These are phyloP conservation scores for Phaffomyces antillensis DNA, from an alignment of 805 yeast genomes.

Conservation along the genomic window DNA sequence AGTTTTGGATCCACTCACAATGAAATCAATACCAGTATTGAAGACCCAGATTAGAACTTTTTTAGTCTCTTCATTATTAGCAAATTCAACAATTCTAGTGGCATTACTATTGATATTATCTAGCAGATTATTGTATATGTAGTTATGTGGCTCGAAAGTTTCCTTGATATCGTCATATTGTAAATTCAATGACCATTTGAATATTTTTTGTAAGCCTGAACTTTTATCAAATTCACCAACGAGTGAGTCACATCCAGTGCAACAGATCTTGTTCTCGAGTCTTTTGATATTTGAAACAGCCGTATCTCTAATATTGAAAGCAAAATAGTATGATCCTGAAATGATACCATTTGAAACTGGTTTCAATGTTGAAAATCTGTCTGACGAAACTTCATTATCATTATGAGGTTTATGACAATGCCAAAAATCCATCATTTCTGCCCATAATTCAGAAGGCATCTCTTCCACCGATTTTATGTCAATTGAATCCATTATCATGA, in stretches of 20 bases:
- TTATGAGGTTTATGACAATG: constrained; percentile 79
- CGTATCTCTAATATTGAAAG: constrained; percentile 8
- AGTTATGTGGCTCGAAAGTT: constrained; percentile 30
- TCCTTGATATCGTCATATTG: constrained; percentile 19
- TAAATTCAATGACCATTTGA: constrained; percentile 51
- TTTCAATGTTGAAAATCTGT: constrained; percentile 34
- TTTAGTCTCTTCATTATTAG: constrained; percentile 12
- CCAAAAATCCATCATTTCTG: constrained; percentile 95
- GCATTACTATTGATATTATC: constrained; percentile 39
- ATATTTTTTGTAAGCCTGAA: constrained; percentile 30
- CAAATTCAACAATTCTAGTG: constrained; percentile 28
- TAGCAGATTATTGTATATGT: constrained; percentile 31
- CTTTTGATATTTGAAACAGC: constrained; percentile 7
- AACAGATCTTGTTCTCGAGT: constrained; percentile 18
- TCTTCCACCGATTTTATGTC: constrained; percentile 35
- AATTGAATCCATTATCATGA: constrained; percentile 25
- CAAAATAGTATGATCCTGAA: constrained; percentile 52
- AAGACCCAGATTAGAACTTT: constrained; percentile 42
- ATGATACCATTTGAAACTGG: constrained; percentile 39
- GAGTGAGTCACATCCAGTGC: constrained; percentile 29
- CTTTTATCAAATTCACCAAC: constrained; percentile 36
- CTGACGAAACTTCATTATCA: constrained; percentile 15
- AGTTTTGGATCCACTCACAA: constrained; percentile 1
- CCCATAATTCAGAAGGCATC: constrained; percentile 91
- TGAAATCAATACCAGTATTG: constrained; percentile 32